Base-by-base conservation (phyloP, 2,329 filamentous ascomycete species). In the Aureobasidium uvarum region DNA sequence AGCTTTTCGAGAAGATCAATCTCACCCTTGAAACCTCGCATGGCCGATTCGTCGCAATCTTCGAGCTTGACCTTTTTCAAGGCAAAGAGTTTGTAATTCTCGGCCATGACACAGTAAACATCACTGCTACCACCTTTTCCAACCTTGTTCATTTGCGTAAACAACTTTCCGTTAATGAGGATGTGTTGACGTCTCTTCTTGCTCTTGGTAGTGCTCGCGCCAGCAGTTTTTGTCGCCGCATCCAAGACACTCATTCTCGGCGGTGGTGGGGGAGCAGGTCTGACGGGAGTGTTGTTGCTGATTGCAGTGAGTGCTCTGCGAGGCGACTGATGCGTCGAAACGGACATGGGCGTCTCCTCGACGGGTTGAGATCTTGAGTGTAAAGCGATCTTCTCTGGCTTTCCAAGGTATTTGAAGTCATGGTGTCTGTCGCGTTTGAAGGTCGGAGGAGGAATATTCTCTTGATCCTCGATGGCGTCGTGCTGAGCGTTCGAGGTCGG, bases 221-320 rank as follows among this genome's bases (percentile, higher is more conserved):
- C 93, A 4, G 90, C 92, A 13, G 88, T 88, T 1, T 89, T 86
- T 1, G 94, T 97, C 2, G 92, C 94, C 3, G 93, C 89, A 70
- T 98, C 92, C n/a, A 97, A 80, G 8, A 96, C 89, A 1, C 91
- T 95, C 94, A 98, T 98, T 77, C 97, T 98, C 0, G 95, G 94
- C 8, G 92, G 92, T 2, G 94, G 94, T 20, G 82, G 77, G 2
- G 89, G 89, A 1, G 91, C 91, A 25, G 89, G 84, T 70, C 92
- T 83, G 31, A 62, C 55, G 13, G 92, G 92, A 4, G 92, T 96
- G 72, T 89, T 89, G 66, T 81, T 83, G 71, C 82, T 86, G 67
- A 84, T 80, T 7, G 78, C 75, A 16, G 81, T 81, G 10, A 89
- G 76, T 16, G 81, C 65, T 78, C 79, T 69, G 77, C 80, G 67